A percentile compares a stretch with the other conserved stretches of the same genome.
phyloP scores from a whole-genome alignment of 306 rosid genomes.

The Casuarina equisetifolia region DNA sequence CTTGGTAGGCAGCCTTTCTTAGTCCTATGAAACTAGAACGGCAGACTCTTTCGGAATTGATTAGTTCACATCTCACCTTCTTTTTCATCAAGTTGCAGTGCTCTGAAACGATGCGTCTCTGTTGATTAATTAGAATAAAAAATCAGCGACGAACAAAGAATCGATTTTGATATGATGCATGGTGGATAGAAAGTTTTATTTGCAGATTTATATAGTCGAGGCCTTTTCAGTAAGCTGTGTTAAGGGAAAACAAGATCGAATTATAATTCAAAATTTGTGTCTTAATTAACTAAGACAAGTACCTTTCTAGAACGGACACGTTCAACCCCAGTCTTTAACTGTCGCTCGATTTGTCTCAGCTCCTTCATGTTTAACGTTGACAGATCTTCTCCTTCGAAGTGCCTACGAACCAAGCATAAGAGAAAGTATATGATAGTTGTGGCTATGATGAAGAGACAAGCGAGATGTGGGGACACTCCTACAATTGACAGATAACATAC shows the following conservation, averaged over 20 bases:
- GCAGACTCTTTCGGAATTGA: not conserved
- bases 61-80: constrained; percentile 31
- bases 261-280: not conserved
- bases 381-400: constrained; percentile 51
- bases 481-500: constrained; percentile 11
- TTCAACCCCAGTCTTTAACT: constrained; percentile 41
- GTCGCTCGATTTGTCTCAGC: constrained; percentile 48
- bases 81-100: constrained; percentile 33
- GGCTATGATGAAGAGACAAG: not conserved
- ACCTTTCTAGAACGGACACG: constrained; percentile 45
- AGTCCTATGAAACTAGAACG: not conserved
- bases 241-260: no score
- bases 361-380: constrained; percentile 44
- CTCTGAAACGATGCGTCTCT: constrained; percentile 43
- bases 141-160: not conserved
- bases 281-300: not conserved
- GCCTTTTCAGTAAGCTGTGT: no score
- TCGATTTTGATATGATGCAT: not conserved
- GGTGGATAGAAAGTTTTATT: not conserved
- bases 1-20: no score
- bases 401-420: constrained; percentile 3
- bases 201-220: no score
- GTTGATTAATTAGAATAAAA: constrained; percentile 10
- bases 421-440: not conserved
- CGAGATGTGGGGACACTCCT: no score